phyloP scores from a whole-genome alignment of 176 grass and related monocot genomes.

The Thinopyrum elongatum region DNA sequence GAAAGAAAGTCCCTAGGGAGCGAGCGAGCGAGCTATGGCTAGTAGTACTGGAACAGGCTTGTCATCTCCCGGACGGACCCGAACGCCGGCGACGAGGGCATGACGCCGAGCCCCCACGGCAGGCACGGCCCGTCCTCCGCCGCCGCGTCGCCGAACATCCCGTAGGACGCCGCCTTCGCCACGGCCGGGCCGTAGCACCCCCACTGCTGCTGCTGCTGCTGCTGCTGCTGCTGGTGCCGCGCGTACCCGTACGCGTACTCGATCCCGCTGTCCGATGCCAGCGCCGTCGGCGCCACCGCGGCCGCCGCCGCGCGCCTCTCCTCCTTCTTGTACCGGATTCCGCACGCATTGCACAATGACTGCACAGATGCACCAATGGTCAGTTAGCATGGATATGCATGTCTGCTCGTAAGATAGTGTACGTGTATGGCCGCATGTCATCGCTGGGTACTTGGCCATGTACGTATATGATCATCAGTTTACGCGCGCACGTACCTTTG shows the following conservation, averaged over 20 bases:
- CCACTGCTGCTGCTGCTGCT: constrained; percentile 51
- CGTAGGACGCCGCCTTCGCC: constrained; percentile 39
- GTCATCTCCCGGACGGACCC: constrained; percentile 59
- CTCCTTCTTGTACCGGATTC: constrained; percentile 99
- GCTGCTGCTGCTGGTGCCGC: constrained; percentile 8
- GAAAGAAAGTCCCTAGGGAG: not conserved
- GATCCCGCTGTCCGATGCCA: constrained; percentile 26
- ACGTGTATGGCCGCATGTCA: not conserved
- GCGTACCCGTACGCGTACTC: constrained; percentile 64
- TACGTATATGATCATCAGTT: not conserved
- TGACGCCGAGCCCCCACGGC: constrained; percentile 79
- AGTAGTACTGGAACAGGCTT: constrained; percentile 87
- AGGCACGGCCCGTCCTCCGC: constrained; percentile 55
- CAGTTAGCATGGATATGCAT: not conserved
- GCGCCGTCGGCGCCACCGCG: constrained; percentile 26
- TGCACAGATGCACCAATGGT: constrained; percentile 9
- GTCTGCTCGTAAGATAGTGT: not conserved
- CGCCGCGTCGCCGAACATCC: constrained; percentile 43
- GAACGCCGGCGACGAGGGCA: constrained; percentile 65
- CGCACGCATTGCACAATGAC: constrained; percentile 97
- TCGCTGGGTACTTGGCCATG: not conserved
- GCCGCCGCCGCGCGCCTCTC: constrained; percentile 82
- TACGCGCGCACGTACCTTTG: constrained; percentile 52
- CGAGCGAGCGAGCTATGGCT: constrained; percentile 11
- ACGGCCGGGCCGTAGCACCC: constrained; percentile 67